Conservation (phyloP, 805 yeast genomes). For the Diddensiella santjacobensis region DNA sequence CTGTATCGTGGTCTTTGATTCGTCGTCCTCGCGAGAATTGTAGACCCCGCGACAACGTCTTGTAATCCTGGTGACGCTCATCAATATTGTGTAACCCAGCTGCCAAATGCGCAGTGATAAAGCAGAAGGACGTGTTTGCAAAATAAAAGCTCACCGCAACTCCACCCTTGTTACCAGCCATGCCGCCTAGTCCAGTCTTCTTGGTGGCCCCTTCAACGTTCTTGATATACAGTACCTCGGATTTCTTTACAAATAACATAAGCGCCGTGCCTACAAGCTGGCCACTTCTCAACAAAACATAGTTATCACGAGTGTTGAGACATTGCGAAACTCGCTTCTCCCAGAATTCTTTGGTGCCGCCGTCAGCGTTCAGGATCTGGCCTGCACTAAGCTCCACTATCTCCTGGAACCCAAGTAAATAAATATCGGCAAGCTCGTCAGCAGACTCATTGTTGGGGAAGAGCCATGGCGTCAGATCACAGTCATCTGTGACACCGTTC, state of each 20-base stretch:
- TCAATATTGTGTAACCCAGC: slow-evolving; percentile 81
- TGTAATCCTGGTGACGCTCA: slow-evolving; percentile 84
- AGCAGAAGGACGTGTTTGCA: slow-evolving; percentile 75
- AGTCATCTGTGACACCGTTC: slow-evolving; percentile 60
- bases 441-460: slow-evolving; percentile 50
- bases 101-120: slow-evolving; percentile 88
- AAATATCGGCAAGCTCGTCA: slow-evolving; percentile 57
- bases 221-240: slow-evolving; percentile 57
- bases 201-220: slow-evolving; percentile 92
- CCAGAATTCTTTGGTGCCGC: slow-evolving; percentile 77
- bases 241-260: slow-evolving; percentile 63
- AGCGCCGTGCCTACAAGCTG: slow-evolving; percentile 88
- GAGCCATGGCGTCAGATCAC: slow-evolving; percentile 72
- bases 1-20: slow-evolving; percentile 79
- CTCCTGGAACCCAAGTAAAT: slow-evolving; percentile 91
- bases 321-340: slow-evolving; percentile 60
- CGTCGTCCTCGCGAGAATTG: slow-evolving; percentile 71
- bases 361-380: slow-evolving; percentile 80
- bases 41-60: slow-evolving; percentile 69
- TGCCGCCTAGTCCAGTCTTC: slow-evolving; percentile 95
- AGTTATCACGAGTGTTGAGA: slow-evolving; percentile 55
- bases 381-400: slow-evolving; percentile 91
- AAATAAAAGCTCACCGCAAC: slow-evolving; percentile 85
- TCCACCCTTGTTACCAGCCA: slow-evolving; percentile 96
- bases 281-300: slow-evolving; percentile 70